Evolutionary conservation across 352 stramenopile genomes (phyloP).

Genomic region (Globisporangium emineosum): DNA sequence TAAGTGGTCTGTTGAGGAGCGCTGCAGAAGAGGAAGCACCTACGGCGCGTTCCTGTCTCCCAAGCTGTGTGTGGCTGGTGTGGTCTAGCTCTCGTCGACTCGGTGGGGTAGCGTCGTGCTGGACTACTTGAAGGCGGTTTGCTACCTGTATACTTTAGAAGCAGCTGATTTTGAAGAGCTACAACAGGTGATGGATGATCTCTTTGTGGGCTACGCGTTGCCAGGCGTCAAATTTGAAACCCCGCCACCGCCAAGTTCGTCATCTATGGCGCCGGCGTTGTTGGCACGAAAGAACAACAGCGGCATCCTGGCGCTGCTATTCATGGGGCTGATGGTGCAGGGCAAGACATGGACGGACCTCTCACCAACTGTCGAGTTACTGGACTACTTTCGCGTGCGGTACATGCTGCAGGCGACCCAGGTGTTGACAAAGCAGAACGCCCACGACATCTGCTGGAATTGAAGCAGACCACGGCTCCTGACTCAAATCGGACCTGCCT

Average conservation of each 20-base stretch:
- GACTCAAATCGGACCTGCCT: no score
- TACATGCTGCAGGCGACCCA: slow-evolving; percentile 11
- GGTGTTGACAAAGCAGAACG: slow-evolving; percentile 6
- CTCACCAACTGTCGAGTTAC: neutral
- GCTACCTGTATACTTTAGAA: neutral
- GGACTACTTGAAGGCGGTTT: slow-evolving; percentile 2
- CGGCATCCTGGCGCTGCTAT: slow-evolving; percentile 15
- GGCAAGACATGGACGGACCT: neutral
- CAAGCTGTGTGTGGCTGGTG: neutral
- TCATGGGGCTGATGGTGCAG: slow-evolving; percentile 2
- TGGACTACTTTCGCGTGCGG: slow-evolving; percentile 12
- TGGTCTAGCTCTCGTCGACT: slow-evolving; percentile 1
- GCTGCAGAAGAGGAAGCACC: neutral
- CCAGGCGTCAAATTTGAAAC: neutral
- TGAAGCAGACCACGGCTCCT: neutral
- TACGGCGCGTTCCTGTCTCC: slow-evolving; percentile 8
- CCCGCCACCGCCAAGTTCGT: neutral
- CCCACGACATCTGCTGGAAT: neutral
- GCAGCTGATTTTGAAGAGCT: neutral
- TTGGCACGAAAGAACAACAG: neutral
- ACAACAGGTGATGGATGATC: neutral
- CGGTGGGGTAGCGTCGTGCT: slow-evolving; percentile 1
- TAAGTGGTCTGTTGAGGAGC: neutral
- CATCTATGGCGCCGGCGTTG: neutral
- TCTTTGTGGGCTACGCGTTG: neutral